phyloP scores from a whole-genome alignment of 2,329 filamentous ascomycete species.

The Bipolaris cookei region DNA sequence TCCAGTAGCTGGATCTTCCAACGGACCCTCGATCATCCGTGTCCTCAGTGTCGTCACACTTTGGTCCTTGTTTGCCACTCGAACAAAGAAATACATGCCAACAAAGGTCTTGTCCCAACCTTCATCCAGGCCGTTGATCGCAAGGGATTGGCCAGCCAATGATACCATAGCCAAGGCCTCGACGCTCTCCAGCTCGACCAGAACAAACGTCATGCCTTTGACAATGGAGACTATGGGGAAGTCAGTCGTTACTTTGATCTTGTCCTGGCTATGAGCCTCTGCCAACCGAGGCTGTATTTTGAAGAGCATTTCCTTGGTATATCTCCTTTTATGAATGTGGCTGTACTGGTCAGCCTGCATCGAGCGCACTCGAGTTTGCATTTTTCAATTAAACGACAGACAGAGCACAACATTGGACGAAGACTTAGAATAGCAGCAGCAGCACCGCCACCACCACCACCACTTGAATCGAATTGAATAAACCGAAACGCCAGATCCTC shows the following conservation, averaged over 20 bases:
- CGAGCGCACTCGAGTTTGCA: slow-evolving; percentile 2
- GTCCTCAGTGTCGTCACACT: slow-evolving; percentile 57
- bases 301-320: slow-evolving; percentile 31
- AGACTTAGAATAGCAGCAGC: not conserved
- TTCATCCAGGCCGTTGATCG: slow-evolving; percentile 50
- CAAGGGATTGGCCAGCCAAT: slow-evolving; percentile 33
- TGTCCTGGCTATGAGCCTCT: slow-evolving; percentile 20
- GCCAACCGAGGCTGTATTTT: slow-evolving; percentile 48
- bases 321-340: slow-evolving; percentile 38
- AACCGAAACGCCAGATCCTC: not conserved
- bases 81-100: slow-evolving; percentile 66
- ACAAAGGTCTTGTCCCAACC: slow-evolving; percentile 63
- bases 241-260: slow-evolving; percentile 27
- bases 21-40: slow-evolving; percentile 63
- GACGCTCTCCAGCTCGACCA: slow-evolving; percentile 66
- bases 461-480: not conserved
- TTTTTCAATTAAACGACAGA: slow-evolving; percentile 1
- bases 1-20: slow-evolving; percentile 60
- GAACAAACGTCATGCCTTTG: slow-evolving; percentile 75
- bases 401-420: slow-evolving; percentile 6
- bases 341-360: slow-evolving; percentile 16
- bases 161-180: slow-evolving; percentile 61
- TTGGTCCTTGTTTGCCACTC: slow-evolving; percentile 39
- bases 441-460: too few relatives aligned
- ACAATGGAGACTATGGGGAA: slow-evolving; percentile 61